A percentile compares a stretch with the other conserved stretches of the same genome.
phyloP scores from a whole-genome alignment of 2,329 filamentous ascomycete species.

The Pseudogymnoascus sp. region DNA sequence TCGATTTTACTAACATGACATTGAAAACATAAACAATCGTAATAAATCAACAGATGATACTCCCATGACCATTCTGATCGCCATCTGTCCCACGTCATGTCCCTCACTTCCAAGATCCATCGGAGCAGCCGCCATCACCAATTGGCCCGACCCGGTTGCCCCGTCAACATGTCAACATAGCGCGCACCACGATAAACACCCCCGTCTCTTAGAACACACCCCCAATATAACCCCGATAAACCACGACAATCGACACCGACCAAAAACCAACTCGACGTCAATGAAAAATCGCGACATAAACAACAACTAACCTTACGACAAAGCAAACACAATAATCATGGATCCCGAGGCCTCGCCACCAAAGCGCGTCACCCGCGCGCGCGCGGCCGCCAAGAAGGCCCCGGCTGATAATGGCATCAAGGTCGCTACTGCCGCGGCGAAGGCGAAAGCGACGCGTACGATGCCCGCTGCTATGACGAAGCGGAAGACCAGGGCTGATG shows the following conservation, averaged over 20 bases:
- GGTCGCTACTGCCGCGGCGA: constrained; percentile 41
- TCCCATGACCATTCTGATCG: background rate
- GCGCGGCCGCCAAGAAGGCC: constrained; percentile 34
- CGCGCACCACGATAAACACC: background rate
- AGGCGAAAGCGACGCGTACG: constrained; percentile 28
- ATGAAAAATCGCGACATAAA: constrained; percentile 4
- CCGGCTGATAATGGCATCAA: constrained; percentile 30
- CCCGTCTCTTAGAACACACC: constrained; percentile 3
- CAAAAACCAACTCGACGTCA: background rate
- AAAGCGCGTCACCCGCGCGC: constrained; percentile 48
- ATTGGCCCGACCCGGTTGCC: constrained; percentile 1
- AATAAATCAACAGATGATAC: background rate
- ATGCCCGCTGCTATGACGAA: constrained; percentile 31
- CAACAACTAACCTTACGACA: background rate
- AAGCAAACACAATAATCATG: constrained; percentile 31
- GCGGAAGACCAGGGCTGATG: constrained; percentile 48
- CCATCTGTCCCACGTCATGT: background rate
- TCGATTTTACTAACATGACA: background rate
- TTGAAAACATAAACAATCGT: background rate
- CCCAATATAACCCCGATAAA: constrained; percentile 4
- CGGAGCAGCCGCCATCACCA: background rate
- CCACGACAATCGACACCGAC: constrained; percentile 4
- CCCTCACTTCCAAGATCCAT: background rate
- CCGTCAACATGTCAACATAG: constrained; percentile 4
- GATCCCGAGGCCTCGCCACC: constrained; percentile 43